phyloP scores from a whole-genome alignment of 192 early-diverging fungal genomes.

The Backusella australiensis region DNA sequence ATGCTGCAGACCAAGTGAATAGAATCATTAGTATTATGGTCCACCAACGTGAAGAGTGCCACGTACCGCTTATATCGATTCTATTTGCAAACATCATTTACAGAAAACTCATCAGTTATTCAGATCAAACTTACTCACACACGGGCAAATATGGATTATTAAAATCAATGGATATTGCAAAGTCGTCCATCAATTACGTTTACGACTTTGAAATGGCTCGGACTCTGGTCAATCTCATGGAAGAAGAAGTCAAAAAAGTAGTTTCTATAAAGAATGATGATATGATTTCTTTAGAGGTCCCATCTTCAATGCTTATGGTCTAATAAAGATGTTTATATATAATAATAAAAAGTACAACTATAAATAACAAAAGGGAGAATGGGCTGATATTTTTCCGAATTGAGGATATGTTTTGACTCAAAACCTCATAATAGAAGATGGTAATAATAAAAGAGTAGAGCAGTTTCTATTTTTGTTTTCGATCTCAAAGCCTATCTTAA shows the following conservation, averaged over 20 bases:
- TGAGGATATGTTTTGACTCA: not conserved
- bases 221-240: slow-evolving; percentile 28
- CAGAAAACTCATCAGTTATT: slow-evolving; percentile 23
- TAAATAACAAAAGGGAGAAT: not conserved
- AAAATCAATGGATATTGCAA: slow-evolving; percentile 25
- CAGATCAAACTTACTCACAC: slow-evolving; percentile 7
- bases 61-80: slow-evolving; percentile 27
- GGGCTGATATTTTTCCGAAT: not conserved
- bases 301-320: not conserved
- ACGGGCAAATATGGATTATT: slow-evolving; percentile 24
- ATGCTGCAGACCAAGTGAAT: slow-evolving; percentile 24
- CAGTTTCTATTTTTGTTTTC: not conserved
- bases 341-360: not conserved
- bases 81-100: slow-evolving; percentile 32
- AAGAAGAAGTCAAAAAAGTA: slow-evolving; percentile 17
- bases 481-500: not conserved
- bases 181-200: slow-evolving; percentile 18
- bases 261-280: not conserved
- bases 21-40: slow-evolving; percentile 24
- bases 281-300: not conserved
- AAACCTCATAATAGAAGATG: not conserved
- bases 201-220: slow-evolving; percentile 38
- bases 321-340: not conserved
- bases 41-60: slow-evolving; percentile 27
- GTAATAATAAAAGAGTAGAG: not conserved